Conservation (phyloP, 495 filamentous ascomycete species). For the Viridothelium virens region DNA sequence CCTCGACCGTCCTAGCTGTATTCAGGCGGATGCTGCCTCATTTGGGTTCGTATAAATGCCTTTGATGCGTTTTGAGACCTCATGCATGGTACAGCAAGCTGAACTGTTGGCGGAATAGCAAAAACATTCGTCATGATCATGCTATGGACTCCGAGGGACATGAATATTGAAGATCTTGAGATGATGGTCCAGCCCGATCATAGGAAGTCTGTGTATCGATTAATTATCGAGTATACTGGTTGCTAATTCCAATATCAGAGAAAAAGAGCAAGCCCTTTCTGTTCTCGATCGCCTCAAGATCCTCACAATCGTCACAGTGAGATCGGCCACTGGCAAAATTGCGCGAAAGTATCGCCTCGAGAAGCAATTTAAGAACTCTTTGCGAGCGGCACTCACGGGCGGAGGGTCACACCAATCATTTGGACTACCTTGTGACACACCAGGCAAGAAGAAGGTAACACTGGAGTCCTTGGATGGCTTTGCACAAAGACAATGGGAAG, state of each 20-base stretch:
- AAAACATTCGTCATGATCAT: constrained; percentile 94
- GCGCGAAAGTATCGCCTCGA: constrained; percentile 62
- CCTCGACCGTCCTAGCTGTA: constrained; percentile 87
- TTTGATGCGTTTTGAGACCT: background rate
- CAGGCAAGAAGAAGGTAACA: constrained; percentile 50
- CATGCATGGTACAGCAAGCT: background rate
- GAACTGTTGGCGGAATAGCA: constrained; percentile 43
- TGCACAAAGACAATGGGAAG: constrained; percentile 85
- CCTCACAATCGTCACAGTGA: constrained; percentile 45
- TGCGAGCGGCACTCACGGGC: constrained; percentile 79
- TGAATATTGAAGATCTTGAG: constrained; percentile 69
- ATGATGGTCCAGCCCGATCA: constrained; percentile 68
- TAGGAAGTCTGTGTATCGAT: background rate
- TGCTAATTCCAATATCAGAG: constrained; percentile 36
- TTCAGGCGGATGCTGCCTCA: constrained; percentile 96
- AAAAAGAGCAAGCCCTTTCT: constrained; percentile 72
- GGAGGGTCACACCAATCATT: constrained; percentile 80
- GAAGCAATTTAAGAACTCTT: constrained; percentile 63
- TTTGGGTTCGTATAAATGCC: constrained; percentile 48
- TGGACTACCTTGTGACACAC: constrained; percentile 65
- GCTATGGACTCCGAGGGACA: constrained; percentile 72
- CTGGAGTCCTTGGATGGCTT: constrained; percentile 73
- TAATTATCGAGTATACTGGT: background rate
- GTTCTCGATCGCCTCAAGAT: constrained; percentile 80
- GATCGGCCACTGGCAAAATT: constrained; percentile 42